Evolutionary conservation across 495 filamentous ascomycete genomes (phyloP).

Genomic region (Penicillium verhagenii): DNA sequence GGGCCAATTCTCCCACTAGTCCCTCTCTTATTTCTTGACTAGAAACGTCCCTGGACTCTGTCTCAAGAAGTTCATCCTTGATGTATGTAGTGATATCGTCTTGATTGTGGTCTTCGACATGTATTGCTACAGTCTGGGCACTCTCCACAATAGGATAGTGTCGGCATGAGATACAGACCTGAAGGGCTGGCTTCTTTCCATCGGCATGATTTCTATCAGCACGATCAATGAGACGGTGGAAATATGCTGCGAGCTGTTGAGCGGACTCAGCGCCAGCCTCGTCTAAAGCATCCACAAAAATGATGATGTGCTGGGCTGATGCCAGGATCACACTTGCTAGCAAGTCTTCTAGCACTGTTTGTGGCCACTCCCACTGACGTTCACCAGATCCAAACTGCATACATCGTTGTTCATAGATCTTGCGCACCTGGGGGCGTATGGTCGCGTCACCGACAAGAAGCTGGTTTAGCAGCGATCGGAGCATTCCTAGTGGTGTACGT

Average conservation of each 20-base stretch:
- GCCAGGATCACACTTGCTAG: constrained; percentile 7
- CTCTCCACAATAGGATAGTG: constrained; percentile 12
- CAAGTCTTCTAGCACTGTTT: constrained; percentile 7
- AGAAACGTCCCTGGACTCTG: neutral
- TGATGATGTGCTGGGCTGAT: constrained; percentile 4
- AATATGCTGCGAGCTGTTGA: constrained; percentile 5
- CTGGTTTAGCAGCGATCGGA: constrained; percentile 15
- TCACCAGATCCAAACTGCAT: constrained; percentile 7
- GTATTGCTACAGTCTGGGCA: neutral
- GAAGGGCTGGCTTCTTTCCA: neutral
- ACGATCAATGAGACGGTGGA: constrained; percentile 8
- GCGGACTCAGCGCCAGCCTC: constrained; percentile 17
- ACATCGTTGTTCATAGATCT: constrained; percentile 11
- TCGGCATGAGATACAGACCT: constrained; percentile 19
- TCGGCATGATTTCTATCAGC: neutral
- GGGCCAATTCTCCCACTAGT: constrained; percentile 3
- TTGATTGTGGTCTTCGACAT: constrained; percentile 5
- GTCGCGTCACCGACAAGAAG: constrained; percentile 3
- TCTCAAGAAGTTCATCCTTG: constrained; percentile 1
- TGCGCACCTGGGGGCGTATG: constrained; percentile 6
- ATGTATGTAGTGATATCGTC: constrained; percentile 8
- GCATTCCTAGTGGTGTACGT: constrained; percentile 16
- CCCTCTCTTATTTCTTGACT: neutral
- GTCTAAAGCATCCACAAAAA: constrained; percentile 25
- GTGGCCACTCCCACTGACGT: constrained; percentile 18